These are phyloP conservation scores for Gracilaria caudata DNA, from an alignment of 23 red algal species.

Conservation along the genomic window DNA sequence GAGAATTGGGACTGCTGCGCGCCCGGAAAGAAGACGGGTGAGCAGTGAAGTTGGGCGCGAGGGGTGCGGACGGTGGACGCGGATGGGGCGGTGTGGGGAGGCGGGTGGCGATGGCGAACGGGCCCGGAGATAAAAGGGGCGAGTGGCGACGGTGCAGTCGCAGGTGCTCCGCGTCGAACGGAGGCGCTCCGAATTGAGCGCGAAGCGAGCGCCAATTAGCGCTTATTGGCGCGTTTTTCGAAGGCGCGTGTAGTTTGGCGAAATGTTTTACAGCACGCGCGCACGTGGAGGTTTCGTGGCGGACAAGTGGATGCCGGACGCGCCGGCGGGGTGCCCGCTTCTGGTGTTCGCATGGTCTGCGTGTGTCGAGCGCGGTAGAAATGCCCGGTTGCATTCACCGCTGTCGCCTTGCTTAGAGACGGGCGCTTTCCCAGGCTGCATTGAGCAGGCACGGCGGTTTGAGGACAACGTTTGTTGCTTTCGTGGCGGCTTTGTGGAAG, in stretches of 20 bases:
- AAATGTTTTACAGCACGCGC: conserved; percentile 3
- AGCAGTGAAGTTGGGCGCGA: background rate
- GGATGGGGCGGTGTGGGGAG: background rate
- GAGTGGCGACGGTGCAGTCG: no score
- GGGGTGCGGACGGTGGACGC: conserved; percentile 14
- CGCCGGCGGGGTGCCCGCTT: no score
- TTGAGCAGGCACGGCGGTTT: no score
- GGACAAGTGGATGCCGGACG: conserved; percentile 1
- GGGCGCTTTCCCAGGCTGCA: no score
- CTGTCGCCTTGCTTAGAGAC: background rate
- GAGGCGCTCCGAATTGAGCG: background rate
- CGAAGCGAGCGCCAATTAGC: conserved; percentile 1
- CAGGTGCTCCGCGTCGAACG: no score
- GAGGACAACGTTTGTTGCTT: background rate
- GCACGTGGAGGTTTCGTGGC: background rate
- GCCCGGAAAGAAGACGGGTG: background rate
- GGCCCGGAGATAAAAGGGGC: conserved; percentile 1
- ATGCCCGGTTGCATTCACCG: background rate
- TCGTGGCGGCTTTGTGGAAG: background rate
- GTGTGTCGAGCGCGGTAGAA: no score
- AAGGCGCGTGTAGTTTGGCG: conserved; percentile 2
- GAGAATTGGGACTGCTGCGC: background rate
- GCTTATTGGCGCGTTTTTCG: conserved; percentile 6
- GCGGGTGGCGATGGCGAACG: background rate
- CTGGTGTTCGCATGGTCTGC: no score